Base-by-base conservation (phyloP, 192 early-diverging fungal genomes). In the Umbelopsis vinacea region DNA sequence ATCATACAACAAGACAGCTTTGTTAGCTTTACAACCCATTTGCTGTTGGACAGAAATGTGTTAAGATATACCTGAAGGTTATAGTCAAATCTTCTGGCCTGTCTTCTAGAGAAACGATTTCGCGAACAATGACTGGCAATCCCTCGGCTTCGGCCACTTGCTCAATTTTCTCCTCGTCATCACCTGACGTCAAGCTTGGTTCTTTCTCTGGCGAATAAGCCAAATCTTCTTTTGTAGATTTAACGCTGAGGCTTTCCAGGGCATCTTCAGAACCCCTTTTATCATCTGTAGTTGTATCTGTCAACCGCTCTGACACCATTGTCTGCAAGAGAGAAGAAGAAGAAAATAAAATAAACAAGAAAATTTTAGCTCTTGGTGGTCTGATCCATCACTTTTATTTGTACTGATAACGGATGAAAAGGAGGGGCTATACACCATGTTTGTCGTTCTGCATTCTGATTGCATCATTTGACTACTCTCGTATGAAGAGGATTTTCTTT, bases 91-190 rank as follows among this genome's bases (percentile, higher is more conserved):
- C 72, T 10, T 72, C 76, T 8, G 79, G 79, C n/a, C 76, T 70
- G 46, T 81, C 79, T 19, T 81, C 79, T 72, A 81, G 74, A n/a
- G 79, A 81, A 50, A 81, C 75, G 14, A 81, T 67, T 43, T 81
- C 79, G 3, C 79, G 71, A 2, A 81, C 79, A 57, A 81, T 47
- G 68, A 77, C 76, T 54, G 79, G 79, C 7, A 81, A n/a, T 5
- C 57, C 57, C 7, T 63, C 57, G 3, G 23, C 57, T 29, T 63
- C 14, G 0, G 57, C 57, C 9, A 63, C 57, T 37, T 63, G 57
- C 33, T 63, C 57, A 26, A 63, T 63, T 35, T 63, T 63, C 19
- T 63, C 57, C 33, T 63, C 57, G 12, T 17, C 33, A 15, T 63
- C 57, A 63, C 57, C 57, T 38, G 57, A 63, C 17, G 17, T 35